Conservation (phyloP, 2,329 filamentous ascomycete species). For the Verticillium nubilum region DNA sequence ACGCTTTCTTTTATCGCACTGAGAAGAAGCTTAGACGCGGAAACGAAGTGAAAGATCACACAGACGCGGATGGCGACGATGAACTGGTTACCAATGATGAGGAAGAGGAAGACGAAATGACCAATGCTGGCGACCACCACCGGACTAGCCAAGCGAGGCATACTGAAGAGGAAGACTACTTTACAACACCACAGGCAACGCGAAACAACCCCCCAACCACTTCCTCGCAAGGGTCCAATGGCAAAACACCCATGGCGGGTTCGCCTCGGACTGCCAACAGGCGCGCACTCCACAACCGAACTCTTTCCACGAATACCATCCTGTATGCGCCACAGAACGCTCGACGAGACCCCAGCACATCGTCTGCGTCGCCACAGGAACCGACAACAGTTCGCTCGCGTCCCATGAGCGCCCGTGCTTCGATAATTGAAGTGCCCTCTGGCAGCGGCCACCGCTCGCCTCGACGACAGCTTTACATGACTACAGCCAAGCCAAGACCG, state of each 20-base stretch:
- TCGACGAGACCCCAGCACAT: slow-evolving; percentile 29
- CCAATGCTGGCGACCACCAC: slow-evolving; percentile 29
- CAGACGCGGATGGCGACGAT: slow-evolving; percentile 84
- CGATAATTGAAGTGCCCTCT: slow-evolving; percentile 28
- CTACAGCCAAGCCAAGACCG: slow-evolving; percentile 50
- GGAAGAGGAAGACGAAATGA: slow-evolving; percentile 48
- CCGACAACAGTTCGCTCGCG: slow-evolving; percentile 19
- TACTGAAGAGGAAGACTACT: slow-evolving; percentile 43
- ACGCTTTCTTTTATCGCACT: neutral
- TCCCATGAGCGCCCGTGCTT: slow-evolving; percentile 15
- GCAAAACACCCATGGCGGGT: slow-evolving; percentile 15
- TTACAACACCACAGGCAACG: slow-evolving; percentile 41
- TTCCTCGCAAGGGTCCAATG: slow-evolving; percentile 19
- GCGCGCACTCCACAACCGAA: slow-evolving; percentile 58
- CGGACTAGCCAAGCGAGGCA: slow-evolving; percentile 3
- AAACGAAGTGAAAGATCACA: slow-evolving; percentile 52
- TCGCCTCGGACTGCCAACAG: slow-evolving; percentile 27
- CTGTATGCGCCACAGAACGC: slow-evolving; percentile 66
- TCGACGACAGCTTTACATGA: slow-evolving; percentile 34
- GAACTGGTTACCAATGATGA: slow-evolving; percentile 82
- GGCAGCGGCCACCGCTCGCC: slow-evolving; percentile 39
- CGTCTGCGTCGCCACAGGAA: slow-evolving; percentile 34
- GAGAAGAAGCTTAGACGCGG: slow-evolving; percentile 8
- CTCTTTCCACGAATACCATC: slow-evolving; percentile 76
- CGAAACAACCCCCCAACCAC: slow-evolving; percentile 15